Percentiles rank a stretch among this genome's conserved stretches.
phyloP scores from a whole-genome alignment of 345 rosid genomes.

The Hibiscus trionum region DNA sequence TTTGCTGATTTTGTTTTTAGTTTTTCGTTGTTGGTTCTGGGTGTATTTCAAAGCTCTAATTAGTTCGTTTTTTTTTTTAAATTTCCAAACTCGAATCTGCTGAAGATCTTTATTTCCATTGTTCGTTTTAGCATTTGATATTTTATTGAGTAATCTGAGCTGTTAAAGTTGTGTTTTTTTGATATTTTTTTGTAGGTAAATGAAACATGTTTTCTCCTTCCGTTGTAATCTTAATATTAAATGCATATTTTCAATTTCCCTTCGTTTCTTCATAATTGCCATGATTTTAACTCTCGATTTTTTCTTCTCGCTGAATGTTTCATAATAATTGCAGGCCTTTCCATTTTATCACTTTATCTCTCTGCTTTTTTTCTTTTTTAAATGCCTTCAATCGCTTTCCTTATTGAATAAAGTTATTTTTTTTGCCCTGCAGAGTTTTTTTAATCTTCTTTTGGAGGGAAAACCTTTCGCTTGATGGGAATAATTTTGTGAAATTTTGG shows the following conservation, averaged over 20 bases:
- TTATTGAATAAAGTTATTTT: not conserved
- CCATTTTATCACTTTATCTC: not conserved
- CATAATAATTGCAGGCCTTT: not conserved
- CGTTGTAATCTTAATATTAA: slow-evolving; percentile 6
- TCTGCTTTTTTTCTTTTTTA: not conserved
- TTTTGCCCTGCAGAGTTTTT: not conserved
- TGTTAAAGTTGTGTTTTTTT: not conserved
- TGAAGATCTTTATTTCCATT: no score
- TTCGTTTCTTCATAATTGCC: not conserved
- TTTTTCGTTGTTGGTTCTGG: not conserved
- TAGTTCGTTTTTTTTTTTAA: no score
- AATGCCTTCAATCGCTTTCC: not conserved
- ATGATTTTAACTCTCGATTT: slow-evolving; percentile 10
- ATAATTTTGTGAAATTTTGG: not conserved
- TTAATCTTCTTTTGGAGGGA: not conserved
- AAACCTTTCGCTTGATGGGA: not conserved
- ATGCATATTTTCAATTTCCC: slow-evolving; percentile 9
- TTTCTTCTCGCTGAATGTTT: not conserved
- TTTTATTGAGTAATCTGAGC: no score
- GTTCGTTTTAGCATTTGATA: no score
- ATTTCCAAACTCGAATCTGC: no score
- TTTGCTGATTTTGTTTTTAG: not conserved
- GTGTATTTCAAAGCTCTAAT: no score
- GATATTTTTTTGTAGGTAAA: not conserved
- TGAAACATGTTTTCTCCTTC: not conserved